Evolutionary conservation across 2,329 filamentous ascomycete species (phyloP).

Genomic region (Nemania serpens): DNA sequence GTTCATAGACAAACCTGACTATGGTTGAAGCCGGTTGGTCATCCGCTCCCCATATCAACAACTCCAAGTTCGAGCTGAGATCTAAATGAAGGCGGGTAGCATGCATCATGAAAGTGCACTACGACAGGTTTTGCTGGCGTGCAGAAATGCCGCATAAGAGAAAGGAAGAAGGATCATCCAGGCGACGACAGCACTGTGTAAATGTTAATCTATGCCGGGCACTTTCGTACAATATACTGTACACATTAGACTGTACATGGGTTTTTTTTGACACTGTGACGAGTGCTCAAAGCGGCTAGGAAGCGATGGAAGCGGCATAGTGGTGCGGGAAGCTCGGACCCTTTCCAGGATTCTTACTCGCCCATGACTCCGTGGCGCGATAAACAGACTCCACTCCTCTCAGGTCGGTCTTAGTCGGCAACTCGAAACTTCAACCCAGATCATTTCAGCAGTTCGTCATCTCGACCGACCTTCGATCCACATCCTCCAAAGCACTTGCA

Average conservation of each 20-base stretch:
- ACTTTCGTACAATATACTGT: too few species aligned
- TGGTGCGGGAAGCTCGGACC: conserved; percentile 18
- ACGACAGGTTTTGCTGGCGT: conserved; percentile 1
- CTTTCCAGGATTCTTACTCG: conserved; percentile 25
- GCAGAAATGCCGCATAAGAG: conserved; percentile 1
- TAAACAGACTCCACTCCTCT: conserved; percentile 13
- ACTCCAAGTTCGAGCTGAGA: not conserved
- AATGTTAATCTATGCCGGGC: not conserved
- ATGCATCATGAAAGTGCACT: not conserved
- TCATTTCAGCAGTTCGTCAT: conserved; percentile 6
- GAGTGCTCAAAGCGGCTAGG: not conserved
- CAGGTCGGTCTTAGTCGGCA: conserved; percentile 1
- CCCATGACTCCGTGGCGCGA: conserved; percentile 23
- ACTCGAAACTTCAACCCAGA: conserved; percentile 11
- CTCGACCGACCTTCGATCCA: too few species aligned
- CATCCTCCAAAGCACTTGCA: too few species aligned
- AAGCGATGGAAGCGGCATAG: conserved; percentile 5
- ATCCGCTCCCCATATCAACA: too few species aligned
- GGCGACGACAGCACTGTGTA: conserved; percentile 3
- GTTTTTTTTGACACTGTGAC: not conserved
- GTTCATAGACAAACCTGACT: too few species aligned
- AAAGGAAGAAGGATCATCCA: not conserved
- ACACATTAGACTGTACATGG: too few species aligned
- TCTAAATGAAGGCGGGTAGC: not conserved
- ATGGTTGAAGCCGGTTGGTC: too few species aligned